Conservation (phyloP, 2,329 filamentous ascomycete species). For the Botrytis sinoallii region DNA sequence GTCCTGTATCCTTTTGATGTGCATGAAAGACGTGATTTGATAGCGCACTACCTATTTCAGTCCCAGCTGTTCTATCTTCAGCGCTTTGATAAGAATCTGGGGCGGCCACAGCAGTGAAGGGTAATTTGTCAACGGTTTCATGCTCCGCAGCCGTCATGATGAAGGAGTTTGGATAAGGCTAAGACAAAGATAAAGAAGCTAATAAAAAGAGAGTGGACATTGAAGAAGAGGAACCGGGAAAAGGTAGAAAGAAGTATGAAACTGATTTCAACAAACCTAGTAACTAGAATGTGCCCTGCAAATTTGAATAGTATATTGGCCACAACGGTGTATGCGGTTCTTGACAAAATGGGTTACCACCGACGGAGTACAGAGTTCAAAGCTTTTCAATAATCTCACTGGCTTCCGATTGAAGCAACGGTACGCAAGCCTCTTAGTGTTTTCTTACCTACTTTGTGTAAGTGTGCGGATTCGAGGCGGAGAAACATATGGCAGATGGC, state of each 20-base stretch:
- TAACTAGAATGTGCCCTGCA: not conserved
- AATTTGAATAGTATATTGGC: too few species aligned
- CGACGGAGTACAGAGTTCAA: not conserved
- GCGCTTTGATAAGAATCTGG: conserved; percentile 21
- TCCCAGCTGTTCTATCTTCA: conserved; percentile 22
- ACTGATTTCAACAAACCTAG: not conserved
- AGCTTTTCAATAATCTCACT: not conserved
- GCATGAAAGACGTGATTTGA: not conserved
- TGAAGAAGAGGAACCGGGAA: not conserved
- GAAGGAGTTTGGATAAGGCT: not conserved
- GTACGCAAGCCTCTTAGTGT: not conserved
- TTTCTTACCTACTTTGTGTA: not conserved
- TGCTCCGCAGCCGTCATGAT: conserved; percentile 13
- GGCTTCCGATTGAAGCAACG: not conserved
- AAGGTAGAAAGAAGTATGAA: not conserved
- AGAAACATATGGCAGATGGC: not conserved
- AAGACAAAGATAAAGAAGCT: not conserved
- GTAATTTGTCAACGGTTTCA: conserved; percentile 23
- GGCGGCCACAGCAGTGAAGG: conserved; percentile 31
- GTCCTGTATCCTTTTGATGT: conserved; percentile 16
- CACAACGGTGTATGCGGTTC: not conserved
- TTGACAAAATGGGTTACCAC: not conserved
- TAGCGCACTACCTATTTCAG: not conserved
- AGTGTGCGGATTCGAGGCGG: not conserved
- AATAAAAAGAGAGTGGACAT: conserved; percentile 1